Evolutionary conservation across 345 rosid species (phyloP), one percentile per base, ranked within the genome.

Genomic region (Rhodamnia rubescens): DNA sequence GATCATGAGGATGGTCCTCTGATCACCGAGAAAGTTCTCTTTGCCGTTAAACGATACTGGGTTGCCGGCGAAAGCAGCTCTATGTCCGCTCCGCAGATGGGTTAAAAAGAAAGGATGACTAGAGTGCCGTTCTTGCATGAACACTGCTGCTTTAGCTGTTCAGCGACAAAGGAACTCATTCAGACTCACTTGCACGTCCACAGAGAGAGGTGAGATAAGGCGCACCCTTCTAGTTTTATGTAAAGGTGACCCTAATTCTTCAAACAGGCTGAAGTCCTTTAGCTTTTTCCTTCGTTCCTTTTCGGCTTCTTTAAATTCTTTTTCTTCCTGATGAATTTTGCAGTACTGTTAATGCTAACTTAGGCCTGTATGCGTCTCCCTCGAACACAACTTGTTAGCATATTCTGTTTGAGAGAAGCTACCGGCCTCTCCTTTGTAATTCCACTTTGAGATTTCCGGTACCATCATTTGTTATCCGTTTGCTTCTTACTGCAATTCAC

Each of bases 1-100:
- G 97, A 93, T 91, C 93, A 94, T 32, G 97, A 94, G 86, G 94
- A 94, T 13, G 94, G 97, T 11, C 95, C 95, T 75, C 92, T 94
- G 26, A 88, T 89, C 61, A 88, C 95, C 24, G 93, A 92, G 88
- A 94, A 94, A 85, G 87, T 93, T 52, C 83, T 94, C 40, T 88
- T 91, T 14, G 94, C 93, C 21, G 93, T 93, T 87, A 93, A 94
- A 85, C 89, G 75, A 85, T 94, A 91, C 42, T 94, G 95, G 97
- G 94, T 94, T 85, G 90, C 89, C 2, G 93, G 88, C 12, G 92
- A 85, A 40, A 88, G 89, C 88, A 85, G 88, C 57, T 87, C 90
- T 18, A 53, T 89, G n/a, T 85, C 89, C 22, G 59, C 90, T 7
- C 52, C 22, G 27, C 85, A 59, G 83, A 32, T 47, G 81, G 26